A percentile compares a stretch with the other conserved stretches of the same genome.
Evolutionary conservation across 306 rosid genomes (phyloP).

Genomic region (Mimosa bimucronata): DNA sequence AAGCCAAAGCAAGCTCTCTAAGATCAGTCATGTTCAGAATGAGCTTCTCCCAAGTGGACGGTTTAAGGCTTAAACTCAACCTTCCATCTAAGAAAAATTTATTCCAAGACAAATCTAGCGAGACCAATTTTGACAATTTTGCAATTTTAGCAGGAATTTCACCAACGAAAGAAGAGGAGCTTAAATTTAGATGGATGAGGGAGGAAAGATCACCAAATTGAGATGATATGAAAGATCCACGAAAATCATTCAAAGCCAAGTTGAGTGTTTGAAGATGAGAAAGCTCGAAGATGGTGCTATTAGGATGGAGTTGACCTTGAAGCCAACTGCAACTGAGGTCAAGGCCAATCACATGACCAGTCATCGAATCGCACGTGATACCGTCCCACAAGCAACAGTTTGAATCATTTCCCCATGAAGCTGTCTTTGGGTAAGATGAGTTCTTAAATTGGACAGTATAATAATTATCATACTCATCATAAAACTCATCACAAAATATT

Average conservation of each 20-base stretch:
- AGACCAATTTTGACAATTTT: slow-evolving; percentile 3
- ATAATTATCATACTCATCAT: neutral
- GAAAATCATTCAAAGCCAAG: neutral
- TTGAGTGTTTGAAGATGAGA: slow-evolving; percentile 24
- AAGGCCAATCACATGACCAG: slow-evolving; percentile 29
- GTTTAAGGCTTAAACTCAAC: neutral
- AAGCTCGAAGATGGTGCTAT: neutral
- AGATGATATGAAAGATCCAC: neutral
- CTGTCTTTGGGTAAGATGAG: slow-evolving; percentile 5
- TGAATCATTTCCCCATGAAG: slow-evolving; percentile 27
- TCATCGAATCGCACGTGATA: neutral
- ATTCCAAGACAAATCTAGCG: neutral
- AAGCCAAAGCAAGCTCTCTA: neutral
- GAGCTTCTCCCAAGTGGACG: neutral
- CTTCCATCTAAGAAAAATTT: neutral
- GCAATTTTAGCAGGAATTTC: neutral
- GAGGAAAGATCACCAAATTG: neutral
- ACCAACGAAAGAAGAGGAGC: fast-evolving
- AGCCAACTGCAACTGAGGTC: slow-evolving; percentile 16
- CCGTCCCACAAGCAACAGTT: slow-evolving; percentile 40
- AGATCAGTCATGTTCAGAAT: slow-evolving; percentile 7
- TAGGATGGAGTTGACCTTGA: neutral
- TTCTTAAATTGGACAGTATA: neutral
- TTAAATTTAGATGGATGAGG: slow-evolving; percentile 20
- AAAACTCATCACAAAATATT: fast-evolving